A percentile compares a stretch with the other conserved stretches of the same genome.
Evolutionary conservation across 306 rosid genomes (phyloP).

Genomic region (Begonia loranthoides): DNA sequence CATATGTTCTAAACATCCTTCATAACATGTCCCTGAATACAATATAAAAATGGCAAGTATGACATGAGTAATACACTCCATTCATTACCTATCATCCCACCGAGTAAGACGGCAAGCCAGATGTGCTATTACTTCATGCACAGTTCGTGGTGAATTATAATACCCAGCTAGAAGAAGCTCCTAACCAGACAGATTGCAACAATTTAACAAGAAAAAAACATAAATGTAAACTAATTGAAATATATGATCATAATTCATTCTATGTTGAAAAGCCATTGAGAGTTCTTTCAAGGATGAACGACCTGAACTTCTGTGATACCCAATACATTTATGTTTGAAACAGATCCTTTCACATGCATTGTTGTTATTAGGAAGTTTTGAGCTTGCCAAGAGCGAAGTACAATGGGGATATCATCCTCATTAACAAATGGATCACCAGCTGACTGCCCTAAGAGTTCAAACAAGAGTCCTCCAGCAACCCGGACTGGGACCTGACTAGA

Average conservation of each 20-base stretch:
- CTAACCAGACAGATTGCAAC: constrained; percentile 7
- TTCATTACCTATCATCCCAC: constrained; percentile 51
- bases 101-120: constrained; percentile 46
- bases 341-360: constrained; percentile 49
- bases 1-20: too few relatives aligned
- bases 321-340: constrained; percentile 34
- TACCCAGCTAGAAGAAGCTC: constrained; percentile 46
- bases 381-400: constrained; percentile 61
- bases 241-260: too few relatives aligned
- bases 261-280: too few relatives aligned
- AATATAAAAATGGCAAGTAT: too few relatives aligned
- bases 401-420: constrained; percentile 67
- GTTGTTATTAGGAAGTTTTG: constrained; percentile 50
- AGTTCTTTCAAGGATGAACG: not conserved
- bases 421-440: constrained; percentile 48
- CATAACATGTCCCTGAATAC: too few relatives aligned
- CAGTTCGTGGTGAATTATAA: constrained; percentile 26
- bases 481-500: constrained; percentile 49
- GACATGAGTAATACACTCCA: too few relatives aligned
- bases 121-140: constrained; percentile 47
- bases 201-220: too few relatives aligned
- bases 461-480: constrained; percentile 59
- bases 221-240: too few relatives aligned
- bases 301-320: constrained; percentile 68
- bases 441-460: constrained; percentile 67